Evolutionary conservation across 352 stramenopile species (phyloP), one percentile per base, ranked within the genome.

Genomic region (Globisporangium barbulae): DNA sequence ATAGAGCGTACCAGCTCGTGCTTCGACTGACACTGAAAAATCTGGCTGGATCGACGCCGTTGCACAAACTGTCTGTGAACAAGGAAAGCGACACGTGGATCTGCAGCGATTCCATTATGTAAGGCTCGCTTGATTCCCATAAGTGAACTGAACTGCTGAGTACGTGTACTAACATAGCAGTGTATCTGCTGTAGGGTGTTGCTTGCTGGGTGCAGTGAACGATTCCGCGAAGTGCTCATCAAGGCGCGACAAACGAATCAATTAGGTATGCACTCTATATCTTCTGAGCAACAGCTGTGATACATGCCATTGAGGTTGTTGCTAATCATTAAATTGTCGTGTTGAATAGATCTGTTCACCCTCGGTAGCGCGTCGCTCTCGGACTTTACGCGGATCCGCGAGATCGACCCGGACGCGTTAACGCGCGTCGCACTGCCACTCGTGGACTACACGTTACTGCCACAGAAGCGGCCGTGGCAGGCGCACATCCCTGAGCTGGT

Each of bases 101-200:
- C 59, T 92, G 83, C 64, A 92, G 74, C 47, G 83, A 92, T 55
- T 81, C 83, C 21, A 82, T 87, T 53, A 79, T 92, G 83, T 92
- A 65, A 54, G 80, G 19, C 12, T 17, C 9, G 8, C 4, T 22
- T 12, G 15, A 39, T 37, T 39, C 13, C 13, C 37, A 28, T 0
- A 31, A n/a, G 35, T 30, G 15, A 41, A 28, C 25, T 12, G 2
- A 25, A 17, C 13, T 22, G 3, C 3, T 31, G 19, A 30, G 9
- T 5, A 19, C 5, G 1, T 17, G 2, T 21, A 31, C n/a, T 42
- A 8, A 49, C 25, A 3, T 8, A 17, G 1, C 8, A 37, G 5
- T 31, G 1, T 19, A 22, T 22, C 3, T 47, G 61, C 5, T 33
- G 13, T 19, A 91, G 83, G 60, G 77, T 88, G 1, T 55, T 91